phyloP scores from a whole-genome alignment of 164 flowering plant species.

The Pachysandra terminalis region DNA sequence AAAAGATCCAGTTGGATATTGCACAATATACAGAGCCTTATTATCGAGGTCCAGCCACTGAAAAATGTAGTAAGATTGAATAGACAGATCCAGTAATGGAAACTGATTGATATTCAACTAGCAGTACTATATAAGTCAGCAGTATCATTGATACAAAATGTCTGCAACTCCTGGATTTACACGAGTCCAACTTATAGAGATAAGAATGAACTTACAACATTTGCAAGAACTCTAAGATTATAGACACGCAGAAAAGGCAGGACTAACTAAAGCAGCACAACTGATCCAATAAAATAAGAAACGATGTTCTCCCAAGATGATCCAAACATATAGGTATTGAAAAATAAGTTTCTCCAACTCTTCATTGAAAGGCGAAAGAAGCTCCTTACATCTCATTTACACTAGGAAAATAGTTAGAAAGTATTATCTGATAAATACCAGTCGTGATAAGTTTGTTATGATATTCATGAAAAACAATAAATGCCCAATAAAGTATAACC shows the following conservation, averaged over 20 bases:
- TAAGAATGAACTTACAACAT: background rate
- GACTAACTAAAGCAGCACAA: no score
- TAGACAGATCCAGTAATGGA: constrained; percentile 1
- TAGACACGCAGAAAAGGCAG: background rate
- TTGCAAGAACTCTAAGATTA: background rate
- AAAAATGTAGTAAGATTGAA: constrained; percentile 4
- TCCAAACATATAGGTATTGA: no score
- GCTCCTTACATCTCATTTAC: no score
- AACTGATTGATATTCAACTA: background rate
- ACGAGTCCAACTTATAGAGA: background rate
- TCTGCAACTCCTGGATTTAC: background rate
- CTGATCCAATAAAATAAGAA: no score
- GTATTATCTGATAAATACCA: no score
- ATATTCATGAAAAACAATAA: no score
- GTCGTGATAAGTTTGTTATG: no score
- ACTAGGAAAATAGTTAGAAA: no score
- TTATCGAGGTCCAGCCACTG: constrained; percentile 17
- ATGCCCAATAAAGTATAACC: no score
- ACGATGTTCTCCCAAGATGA: no score
- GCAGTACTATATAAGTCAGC: background rate
- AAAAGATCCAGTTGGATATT: constrained; percentile 8
- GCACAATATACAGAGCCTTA: constrained; percentile 3
- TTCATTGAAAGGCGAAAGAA: no score
- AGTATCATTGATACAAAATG: background rate
- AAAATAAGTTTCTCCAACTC: no score